Evolutionary conservation across 2,329 filamentous ascomycete genomes (phyloP).

Genomic region (Botrytis byssoidea): DNA sequence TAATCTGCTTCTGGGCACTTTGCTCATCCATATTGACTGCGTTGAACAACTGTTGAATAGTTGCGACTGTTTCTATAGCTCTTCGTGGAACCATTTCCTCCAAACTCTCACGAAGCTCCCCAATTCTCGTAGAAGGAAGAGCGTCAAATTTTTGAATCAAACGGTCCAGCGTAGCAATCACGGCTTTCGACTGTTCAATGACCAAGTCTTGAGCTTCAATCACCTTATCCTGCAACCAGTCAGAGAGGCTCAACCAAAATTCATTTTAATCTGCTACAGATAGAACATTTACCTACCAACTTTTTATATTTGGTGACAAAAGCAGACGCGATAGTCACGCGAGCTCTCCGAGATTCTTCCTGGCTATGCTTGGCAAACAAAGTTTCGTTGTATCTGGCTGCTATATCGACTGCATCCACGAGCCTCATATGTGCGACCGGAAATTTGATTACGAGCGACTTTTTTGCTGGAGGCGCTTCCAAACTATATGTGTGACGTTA

Average conservation of each 20-base stretch:
- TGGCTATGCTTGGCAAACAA: background rate
- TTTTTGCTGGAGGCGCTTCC: background rate
- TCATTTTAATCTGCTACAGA: background rate
- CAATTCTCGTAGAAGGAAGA: background rate
- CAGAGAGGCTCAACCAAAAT: background rate
- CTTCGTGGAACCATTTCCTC: background rate
- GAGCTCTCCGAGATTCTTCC: background rate
- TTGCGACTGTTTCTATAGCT: background rate
- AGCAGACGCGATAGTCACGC: background rate
- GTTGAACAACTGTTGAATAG: background rate
- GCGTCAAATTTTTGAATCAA: background rate
- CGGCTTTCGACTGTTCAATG: background rate
- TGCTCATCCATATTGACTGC: background rate
- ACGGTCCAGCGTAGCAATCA: background rate
- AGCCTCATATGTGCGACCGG: background rate
- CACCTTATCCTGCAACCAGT: background rate
- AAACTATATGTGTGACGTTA: background rate
- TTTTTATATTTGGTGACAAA: background rate
- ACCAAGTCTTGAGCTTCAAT: slow-evolving; percentile 1
- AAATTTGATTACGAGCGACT: background rate
- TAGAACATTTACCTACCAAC: background rate
- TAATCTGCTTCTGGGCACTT: background rate
- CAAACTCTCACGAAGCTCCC: background rate
- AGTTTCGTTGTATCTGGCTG: background rate
- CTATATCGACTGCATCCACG: background rate